A percentile compares a stretch with the other conserved stretches of the same genome.
These are phyloP conservation scores for Clonostachys rhizophaga DNA, from an alignment of 2,329 filamentous ascomycete genomes.

Conservation along the genomic window DNA sequence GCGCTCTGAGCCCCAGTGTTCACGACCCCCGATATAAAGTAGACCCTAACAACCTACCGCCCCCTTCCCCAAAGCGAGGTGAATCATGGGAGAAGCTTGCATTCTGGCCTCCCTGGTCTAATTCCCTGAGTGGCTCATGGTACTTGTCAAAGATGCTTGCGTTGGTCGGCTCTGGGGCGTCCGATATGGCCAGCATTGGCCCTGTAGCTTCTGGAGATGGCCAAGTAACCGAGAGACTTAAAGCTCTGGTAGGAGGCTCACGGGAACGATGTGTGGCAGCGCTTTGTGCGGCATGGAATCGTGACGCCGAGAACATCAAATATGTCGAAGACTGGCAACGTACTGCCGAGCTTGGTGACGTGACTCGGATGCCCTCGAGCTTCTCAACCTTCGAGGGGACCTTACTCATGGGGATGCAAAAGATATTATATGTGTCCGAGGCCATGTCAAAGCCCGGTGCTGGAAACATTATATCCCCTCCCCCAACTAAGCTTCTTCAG, in stretches of 20 bases:
- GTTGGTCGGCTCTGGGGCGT: conserved; percentile 80
- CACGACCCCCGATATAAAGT: conserved; percentile 76
- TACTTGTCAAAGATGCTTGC: conserved; percentile 80
- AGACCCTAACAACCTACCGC: conserved; percentile 71
- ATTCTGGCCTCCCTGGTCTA: conserved; percentile 93
- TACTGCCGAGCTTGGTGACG: conserved; percentile 73
- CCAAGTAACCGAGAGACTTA: conserved; percentile 67
- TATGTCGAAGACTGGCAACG: conserved; percentile 91
- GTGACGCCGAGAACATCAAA: conserved; percentile 89
- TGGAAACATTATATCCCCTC: conserved; percentile 76
- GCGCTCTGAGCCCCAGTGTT: conserved; percentile 29
- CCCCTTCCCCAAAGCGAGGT: conserved; percentile 71
- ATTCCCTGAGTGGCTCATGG: conserved; percentile 86
- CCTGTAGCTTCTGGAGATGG: conserved; percentile 53
- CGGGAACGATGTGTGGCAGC: conserved; percentile 83
- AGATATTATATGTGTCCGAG: conserved; percentile 89
- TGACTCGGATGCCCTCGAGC: conserved; percentile 85
- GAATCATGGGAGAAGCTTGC: conserved; percentile 91
- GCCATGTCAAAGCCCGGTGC: conserved; percentile 70
- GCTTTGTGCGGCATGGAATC: conserved; percentile 86
- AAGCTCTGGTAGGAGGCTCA: conserved; percentile 68
- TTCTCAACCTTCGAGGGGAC: conserved; percentile 84
- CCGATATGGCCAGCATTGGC: conserved; percentile 74
- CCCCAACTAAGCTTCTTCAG: conserved; percentile 80
- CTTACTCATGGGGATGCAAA: conserved; percentile 83